Percentiles rank a stretch among this genome's conserved stretches.
Evolutionary conservation across 768 basidiomycete species (phyloP).

Genomic region (Tricholoma hemisulphureum): DNA sequence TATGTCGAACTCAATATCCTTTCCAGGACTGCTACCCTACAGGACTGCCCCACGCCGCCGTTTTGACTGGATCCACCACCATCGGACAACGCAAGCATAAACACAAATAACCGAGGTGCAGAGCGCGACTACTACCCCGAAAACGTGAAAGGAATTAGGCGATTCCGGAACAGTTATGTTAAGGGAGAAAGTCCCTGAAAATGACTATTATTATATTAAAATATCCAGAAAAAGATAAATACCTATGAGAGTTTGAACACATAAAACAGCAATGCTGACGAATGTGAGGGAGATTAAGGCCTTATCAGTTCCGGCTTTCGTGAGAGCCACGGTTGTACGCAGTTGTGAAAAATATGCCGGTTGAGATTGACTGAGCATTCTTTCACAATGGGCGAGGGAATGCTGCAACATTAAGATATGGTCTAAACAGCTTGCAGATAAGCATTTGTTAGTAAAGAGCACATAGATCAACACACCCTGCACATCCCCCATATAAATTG

Average conservation of each 20-base stretch:
- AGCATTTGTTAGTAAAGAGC: background rate
- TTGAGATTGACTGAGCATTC: slow-evolving; percentile 83
- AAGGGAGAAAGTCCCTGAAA: slow-evolving; percentile 61
- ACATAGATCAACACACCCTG: slow-evolving; percentile 56
- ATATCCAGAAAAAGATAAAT: slow-evolving; percentile 16
- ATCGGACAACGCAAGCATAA: slow-evolving; percentile 49
- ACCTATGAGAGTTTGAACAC: slow-evolving; percentile 63
- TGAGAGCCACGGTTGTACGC: slow-evolving; percentile 54
- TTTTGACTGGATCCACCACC: slow-evolving; percentile 64
- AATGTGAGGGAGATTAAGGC: slow-evolving; percentile 63
- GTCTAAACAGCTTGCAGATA: slow-evolving; percentile 46
- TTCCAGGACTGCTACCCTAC: slow-evolving; percentile 4
- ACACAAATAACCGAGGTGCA: slow-evolving; percentile 42
- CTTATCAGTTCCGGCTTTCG: slow-evolving; percentile 63
- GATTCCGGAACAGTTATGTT: slow-evolving; percentile 60
- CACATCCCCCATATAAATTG: slow-evolving; percentile 87
- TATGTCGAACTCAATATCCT: background rate
- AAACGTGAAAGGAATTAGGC: slow-evolving; percentile 45
- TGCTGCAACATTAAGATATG: slow-evolving; percentile 89
- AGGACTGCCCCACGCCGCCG: slow-evolving; percentile 28
- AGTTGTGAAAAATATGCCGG: slow-evolving; percentile 83
- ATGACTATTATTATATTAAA: background rate
- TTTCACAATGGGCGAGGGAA: slow-evolving; percentile 81
- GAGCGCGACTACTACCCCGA: slow-evolving; percentile 52
- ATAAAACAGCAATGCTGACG: slow-evolving; percentile 67